Evolutionary conservation across 345 rosid species (phyloP), one percentile per base, ranked within the genome.

Genomic region (Atalantia buxifolia): DNA sequence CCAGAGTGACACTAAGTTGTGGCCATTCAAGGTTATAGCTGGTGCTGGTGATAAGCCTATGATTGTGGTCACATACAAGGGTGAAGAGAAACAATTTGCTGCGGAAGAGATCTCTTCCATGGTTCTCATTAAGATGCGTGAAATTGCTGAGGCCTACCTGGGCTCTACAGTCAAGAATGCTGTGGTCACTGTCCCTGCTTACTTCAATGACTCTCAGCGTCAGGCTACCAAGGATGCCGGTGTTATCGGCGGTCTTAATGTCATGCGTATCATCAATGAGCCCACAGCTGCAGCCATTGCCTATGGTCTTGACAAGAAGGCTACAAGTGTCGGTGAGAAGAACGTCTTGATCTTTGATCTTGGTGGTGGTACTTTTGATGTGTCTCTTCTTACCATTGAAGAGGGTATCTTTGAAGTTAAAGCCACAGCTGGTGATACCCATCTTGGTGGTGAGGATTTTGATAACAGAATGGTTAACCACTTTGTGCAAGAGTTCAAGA

Each of bases 221-320:
- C 91, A 92, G 67, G 96, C 96, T 1, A 92, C 96, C 3, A 92
- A 88, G 77, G 96, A 92, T 83, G 94, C 96, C 9, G 91, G 96
- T 69, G 92, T 89, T n/a, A 85, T 92, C 9, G 96, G 92, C 22
- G 96, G 96, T 64, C 84, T 92, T 50, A 91, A 92, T 66, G 94
- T 90, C 25, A 84, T 92, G 92, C 84, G 96, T 64, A 90, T 92
- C 36, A 92, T 92, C 75, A 92, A 92, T 42, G 94, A 92, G 78
- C 94, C 97, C 0, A 86, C 97, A 1, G 94, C 97, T 10, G 97
- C 94, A 2, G 94, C 97, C 74, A 92, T 92, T 85, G 97, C 97
- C 3, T 92, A 90, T 78, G 88, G 97, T 76, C 93, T 92, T 59
- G 97, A 92, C 83, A 92, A 92, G 79, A 92, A 90, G 77, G 92